Evolutionary conservation across 495 filamentous ascomycete genomes (phyloP).

Genomic region (Talaromyces wortmannii): DNA sequence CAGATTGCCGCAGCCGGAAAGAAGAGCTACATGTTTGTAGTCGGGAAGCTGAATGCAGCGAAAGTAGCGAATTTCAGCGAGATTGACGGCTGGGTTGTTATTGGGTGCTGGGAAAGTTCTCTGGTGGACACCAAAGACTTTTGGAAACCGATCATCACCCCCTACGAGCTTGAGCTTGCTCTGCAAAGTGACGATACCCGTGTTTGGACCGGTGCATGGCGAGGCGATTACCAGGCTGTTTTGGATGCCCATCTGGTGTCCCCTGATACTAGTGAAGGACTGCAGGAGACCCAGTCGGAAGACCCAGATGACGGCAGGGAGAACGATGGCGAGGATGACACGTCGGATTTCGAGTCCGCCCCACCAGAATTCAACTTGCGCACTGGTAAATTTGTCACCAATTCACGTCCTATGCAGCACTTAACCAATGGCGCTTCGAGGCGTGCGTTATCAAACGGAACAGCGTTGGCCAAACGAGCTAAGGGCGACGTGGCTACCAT

Average conservation of each 20-base stretch:
- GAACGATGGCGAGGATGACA: conserved; percentile 28
- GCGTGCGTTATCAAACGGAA: conserved; percentile 22
- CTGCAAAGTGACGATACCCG: conserved; percentile 62
- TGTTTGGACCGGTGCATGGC: conserved; percentile 72
- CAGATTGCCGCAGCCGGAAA: conserved; percentile 73
- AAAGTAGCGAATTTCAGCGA: conserved; percentile 96
- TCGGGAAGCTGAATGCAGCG: conserved; percentile 91
- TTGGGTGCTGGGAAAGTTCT: conserved; percentile 96
- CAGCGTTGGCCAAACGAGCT: conserved; percentile 50
- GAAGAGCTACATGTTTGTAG: conserved; percentile 93
- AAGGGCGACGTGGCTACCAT: conserved; percentile 68
- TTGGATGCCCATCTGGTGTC: conserved; percentile 23
- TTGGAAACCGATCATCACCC: conserved; percentile 81
- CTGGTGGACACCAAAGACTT: conserved; percentile 81
- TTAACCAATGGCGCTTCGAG: conserved; percentile 24
- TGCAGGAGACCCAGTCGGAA: conserved; percentile 8
- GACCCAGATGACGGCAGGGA: conserved; percentile 15
- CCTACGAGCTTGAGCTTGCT: conserved; percentile 78
- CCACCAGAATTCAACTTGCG: conserved; percentile 91
- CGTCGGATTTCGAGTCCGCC: conserved; percentile 57
- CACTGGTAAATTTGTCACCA: conserved; percentile 78
- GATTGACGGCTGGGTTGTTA: conserved; percentile 91
- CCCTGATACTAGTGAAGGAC: conserved; percentile 11
- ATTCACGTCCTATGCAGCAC: conserved; percentile 70
- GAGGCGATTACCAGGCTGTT: conserved; percentile 61